These are phyloP conservation scores for Yamadazyma endophytica DNA, from an alignment of 805 yeast genomes.

Conservation along the genomic window DNA sequence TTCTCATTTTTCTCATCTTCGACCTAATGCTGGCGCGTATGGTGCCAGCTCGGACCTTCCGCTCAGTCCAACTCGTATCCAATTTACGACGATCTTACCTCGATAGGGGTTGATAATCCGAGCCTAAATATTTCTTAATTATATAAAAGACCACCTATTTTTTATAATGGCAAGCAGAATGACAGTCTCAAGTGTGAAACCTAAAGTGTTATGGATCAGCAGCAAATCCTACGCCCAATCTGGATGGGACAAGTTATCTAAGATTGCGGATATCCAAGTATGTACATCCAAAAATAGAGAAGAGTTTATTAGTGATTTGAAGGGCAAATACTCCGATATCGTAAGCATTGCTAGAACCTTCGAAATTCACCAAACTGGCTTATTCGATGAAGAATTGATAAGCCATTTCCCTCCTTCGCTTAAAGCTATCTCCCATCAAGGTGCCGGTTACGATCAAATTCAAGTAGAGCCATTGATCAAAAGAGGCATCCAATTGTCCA, in stretches of 20 bases:
- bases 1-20: no score
- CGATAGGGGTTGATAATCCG: background rate
- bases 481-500: constrained; percentile 58
- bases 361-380: constrained; percentile 49
- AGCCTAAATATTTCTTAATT: background rate
- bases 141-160: background rate
- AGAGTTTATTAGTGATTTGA: constrained; percentile 41
- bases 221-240: constrained; percentile 2
- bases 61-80: no score
- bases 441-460: constrained; percentile 77
- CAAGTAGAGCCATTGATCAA: constrained; percentile 51
- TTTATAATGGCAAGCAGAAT: constrained; percentile 3
- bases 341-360: constrained; percentile 51
- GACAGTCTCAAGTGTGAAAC: constrained; percentile 23
- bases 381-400: constrained; percentile 61
- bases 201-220: constrained; percentile 66
- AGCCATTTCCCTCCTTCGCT: constrained; percentile 51
- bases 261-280: constrained; percentile 36
- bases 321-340: constrained; percentile 41
- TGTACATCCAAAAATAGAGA: constrained; percentile 31
- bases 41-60: no score
- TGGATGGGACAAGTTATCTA: constrained; percentile 51
- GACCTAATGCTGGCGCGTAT: no score
- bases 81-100: background rate
- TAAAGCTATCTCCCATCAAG: constrained; percentile 53